phyloP scores from a whole-genome alignment of 169 alveolate genomes.

The Eimeria necatrix region DNA sequence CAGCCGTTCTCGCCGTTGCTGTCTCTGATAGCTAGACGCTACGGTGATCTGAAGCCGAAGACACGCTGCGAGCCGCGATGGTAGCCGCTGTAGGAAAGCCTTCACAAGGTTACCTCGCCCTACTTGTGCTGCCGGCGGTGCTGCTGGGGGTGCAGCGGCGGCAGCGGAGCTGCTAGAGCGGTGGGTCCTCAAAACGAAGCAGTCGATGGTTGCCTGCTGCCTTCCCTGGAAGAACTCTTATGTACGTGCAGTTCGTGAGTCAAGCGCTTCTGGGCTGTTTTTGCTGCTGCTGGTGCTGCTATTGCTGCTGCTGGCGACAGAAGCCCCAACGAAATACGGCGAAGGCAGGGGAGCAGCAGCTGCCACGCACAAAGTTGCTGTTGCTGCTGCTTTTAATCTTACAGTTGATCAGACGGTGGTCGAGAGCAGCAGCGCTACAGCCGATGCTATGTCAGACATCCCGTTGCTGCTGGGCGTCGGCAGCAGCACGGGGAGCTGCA shows the following conservation, averaged over 20 bases:
- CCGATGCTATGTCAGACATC: neutral
- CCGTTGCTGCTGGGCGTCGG: constrained; percentile 8
- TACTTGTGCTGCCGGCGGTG: neutral
- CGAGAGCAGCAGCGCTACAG: neutral
- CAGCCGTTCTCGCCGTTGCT: constrained; percentile 8
- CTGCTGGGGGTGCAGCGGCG: constrained; percentile 15
- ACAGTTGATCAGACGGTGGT: neutral
- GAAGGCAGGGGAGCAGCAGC: neutral
- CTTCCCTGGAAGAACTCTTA: neutral
- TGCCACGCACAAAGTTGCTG: neutral
- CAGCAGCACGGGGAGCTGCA: constrained; percentile 30
- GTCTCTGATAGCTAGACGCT: neutral
- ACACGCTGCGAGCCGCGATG: too few species aligned
- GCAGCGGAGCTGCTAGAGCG: neutral
- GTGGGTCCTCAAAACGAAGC: too few species aligned
- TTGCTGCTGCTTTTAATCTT: neutral
- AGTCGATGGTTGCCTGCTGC: neutral
- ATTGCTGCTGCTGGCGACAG: constrained; percentile 14
- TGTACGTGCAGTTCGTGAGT: too few species aligned
- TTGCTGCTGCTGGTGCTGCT: constrained; percentile 2
- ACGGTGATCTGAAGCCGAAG: too few species aligned
- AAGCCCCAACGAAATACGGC: neutral
- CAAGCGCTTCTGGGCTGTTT: neutral
- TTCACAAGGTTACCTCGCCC: too few species aligned
- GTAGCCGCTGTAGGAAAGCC: too few species aligned